Base-by-base conservation (phyloP, 169 alveolate species). In the Neospora caninum region DNA sequence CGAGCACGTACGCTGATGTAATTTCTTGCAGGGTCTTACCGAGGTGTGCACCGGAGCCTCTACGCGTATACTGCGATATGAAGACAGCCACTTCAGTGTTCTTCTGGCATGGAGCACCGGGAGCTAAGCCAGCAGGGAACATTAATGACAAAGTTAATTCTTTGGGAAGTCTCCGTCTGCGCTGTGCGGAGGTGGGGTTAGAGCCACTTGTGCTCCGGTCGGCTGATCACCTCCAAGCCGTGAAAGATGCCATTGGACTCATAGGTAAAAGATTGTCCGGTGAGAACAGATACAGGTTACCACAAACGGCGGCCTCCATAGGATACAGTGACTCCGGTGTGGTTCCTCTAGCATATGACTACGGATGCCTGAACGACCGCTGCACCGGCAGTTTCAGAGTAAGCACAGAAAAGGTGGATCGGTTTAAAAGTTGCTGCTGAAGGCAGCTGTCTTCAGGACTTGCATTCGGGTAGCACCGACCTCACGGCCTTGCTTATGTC, bases 51-150 rank as follows among this genome's bases (percentile, higher is more conserved):
- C 98, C 98, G n/a, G 97, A 96, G 70, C 98, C 99, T 10, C 84
- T 97, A 70, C 96, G 98, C 43, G 99, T 96, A n/a, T 98, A 96
- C 96, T 98, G 99, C 93, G 99, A 98, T 89, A 97, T 97, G 97
- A 93, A 95, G 78, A 94, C 87, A 36, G 93, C 93, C 67, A 95
- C 96, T 41, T 95, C 96, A 34, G 78, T 95, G 86, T 93, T 86
- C 80, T 94, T 96, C 20, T 95, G 96, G 97, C 93, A 93, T 64
- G 94, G 92, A 20, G 53, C 41, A 29, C 94, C 95, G 53, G 96
- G 95, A 27, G 78, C 95, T 9, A 42, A 39, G 39, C 80, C 88
- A 25, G 88, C 38, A 16, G 67, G 89, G 25, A 82, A 27, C 89
- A 82, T 42, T 22, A 88, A 36, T 36, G 91, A 64, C 58, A 87